Conservation (phyloP, 345 rosid species). For the Diplotaxis tenuifolia region DNA sequence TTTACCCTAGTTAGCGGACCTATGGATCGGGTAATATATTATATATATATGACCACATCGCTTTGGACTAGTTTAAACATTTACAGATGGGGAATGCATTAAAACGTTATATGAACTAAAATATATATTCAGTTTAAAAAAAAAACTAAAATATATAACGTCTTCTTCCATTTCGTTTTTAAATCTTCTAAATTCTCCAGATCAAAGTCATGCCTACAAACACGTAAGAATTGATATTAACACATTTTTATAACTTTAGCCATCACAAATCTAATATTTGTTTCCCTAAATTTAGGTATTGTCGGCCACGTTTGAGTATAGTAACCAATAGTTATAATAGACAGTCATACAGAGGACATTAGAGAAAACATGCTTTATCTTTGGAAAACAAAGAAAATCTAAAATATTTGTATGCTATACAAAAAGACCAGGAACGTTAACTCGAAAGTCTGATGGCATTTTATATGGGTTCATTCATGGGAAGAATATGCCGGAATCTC, state of each 20-base stretch:
- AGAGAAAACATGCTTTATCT: neutral
- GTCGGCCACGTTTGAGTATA: slow-evolving; percentile 24
- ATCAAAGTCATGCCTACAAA: neutral
- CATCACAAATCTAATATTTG: neutral
- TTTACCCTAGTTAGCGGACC: too few species aligned
- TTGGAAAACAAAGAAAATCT: neutral
- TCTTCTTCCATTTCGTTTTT: neutral
- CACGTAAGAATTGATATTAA: neutral
- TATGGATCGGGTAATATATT: too few species aligned
- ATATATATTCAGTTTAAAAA: neutral
- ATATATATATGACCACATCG: neutral
- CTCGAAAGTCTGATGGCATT: too few species aligned
- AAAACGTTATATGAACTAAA: neutral
- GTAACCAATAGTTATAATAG: neutral
- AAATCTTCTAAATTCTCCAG: neutral
- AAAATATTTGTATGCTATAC: neutral
- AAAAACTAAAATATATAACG: neutral
- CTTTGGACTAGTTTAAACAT: slow-evolving; percentile 4
- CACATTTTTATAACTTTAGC: neutral
- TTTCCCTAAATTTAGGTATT: neutral
- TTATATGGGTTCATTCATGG: slow-evolving; percentile 1
- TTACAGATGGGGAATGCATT: neutral
- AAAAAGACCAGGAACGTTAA: slow-evolving; percentile 11
- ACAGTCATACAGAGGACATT: neutral
- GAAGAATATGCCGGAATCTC: slow-evolving; percentile 34